Evolutionary conservation across 116 monocot species (phyloP), one percentile per base, ranked within the genome.

Genomic region (Zostera marina): DNA sequence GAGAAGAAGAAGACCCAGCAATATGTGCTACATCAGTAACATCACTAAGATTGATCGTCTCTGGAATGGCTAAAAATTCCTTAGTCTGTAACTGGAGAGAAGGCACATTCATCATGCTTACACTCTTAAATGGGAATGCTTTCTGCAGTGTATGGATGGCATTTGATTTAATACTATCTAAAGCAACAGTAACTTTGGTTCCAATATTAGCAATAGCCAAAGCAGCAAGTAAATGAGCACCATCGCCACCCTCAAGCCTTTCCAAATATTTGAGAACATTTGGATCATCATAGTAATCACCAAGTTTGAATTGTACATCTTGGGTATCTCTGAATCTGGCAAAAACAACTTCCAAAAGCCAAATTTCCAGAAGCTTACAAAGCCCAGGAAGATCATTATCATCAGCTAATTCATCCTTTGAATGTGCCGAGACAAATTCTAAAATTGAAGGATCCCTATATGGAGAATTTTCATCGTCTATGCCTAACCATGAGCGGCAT

Each of bases 261-360:
- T 96, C 89, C 17, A 96, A 68, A 70, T 85, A 85, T 44, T 65
- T 70, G 45, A 96, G 69, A 56, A 96, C 94, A 72, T 42, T 69
- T 3, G 79, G 85, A 58, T 96, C 81, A 72, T 96, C 88, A 65
- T 82, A 88, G 56, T 96, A 96, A 55, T 88, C 82, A 42, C 84
- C 77, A 45, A 88, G 82, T 41, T 69, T 81, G 65, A 88, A 82
- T 8, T 53, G 63, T 47, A 82, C 45, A 60, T 72, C 67, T 41
- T 76, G 76, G 41, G 85, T 84, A 69, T 96, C 94, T 72, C 94
- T 81, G 69, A 77, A 84, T 78, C 82, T 75, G 32, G 82, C 73
- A 17, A 88, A 79, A 66, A 88, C 89, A 53, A 79, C 80, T 61
- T 80, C 65, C 44, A 68, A 62, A 49, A 96, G 76, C 88, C 94